Evolutionary conservation across 306 rosid genomes (phyloP).

Genomic region (Medicago ruthenica): DNA sequence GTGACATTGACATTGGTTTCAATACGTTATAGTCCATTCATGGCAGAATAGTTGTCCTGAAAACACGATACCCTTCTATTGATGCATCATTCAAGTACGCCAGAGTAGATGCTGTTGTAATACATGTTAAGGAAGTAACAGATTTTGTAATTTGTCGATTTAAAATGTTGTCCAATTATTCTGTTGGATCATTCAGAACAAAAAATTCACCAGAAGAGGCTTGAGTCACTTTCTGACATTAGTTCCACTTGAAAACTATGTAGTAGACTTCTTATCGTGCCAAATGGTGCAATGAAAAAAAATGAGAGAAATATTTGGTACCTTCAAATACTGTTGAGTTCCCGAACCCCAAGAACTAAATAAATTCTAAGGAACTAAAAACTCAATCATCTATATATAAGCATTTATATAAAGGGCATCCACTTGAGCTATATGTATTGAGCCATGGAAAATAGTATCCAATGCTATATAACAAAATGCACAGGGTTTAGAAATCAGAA

Average conservation of each 20-base stretch:
- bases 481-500: too few species aligned
- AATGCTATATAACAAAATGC: conserved; percentile 27
- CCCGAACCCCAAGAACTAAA: conserved; percentile 15
- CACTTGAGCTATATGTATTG: conserved; percentile 1
- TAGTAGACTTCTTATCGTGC: background rate
- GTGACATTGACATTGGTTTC: conserved; percentile 11
- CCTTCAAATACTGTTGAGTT: background rate
- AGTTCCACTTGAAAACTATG: background rate
- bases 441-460: background rate
- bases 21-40: background rate
- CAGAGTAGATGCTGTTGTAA: background rate
- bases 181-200: background rate
- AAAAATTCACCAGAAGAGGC: background rate
- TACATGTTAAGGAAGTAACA: conserved; percentile 16
- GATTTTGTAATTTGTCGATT: conserved; percentile 37
- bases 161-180: conserved; percentile 10
- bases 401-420: conserved; percentile 45
- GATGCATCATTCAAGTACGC: conserved; percentile 13
- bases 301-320: conserved; percentile 1
- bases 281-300: conserved; percentile 1
- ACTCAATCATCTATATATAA: conserved; percentile 36
- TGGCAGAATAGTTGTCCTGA: conserved; percentile 12
- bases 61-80: background rate
- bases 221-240: background rate
- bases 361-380: conserved; percentile 21